A percentile compares a stretch with the other conserved stretches of the same genome.
Evolutionary conservation across 768 basidiomycete genomes (phyloP).

Genomic region (Xanthoconium stramineum): DNA sequence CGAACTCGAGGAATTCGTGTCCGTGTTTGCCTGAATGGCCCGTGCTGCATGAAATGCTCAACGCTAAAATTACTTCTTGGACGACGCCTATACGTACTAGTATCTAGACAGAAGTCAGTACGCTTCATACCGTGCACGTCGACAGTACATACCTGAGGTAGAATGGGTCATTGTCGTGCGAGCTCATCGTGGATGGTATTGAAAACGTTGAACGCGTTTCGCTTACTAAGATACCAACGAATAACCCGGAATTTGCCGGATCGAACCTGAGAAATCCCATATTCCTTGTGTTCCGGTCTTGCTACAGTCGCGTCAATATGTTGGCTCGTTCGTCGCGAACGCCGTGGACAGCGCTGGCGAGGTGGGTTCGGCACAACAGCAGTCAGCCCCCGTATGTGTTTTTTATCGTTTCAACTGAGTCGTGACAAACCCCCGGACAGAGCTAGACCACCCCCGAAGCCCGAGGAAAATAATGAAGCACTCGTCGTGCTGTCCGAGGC

Average conservation of each 20-base stretch:
- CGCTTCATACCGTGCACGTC: background rate
- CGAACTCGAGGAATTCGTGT: slow-evolving; percentile 97
- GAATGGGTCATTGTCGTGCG: slow-evolving; percentile 68
- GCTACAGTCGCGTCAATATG: slow-evolving; percentile 28
- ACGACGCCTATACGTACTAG: slow-evolving; percentile 39
- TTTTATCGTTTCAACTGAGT: background rate
- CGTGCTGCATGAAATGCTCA: slow-evolving; percentile 38
- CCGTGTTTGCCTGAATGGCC: slow-evolving; percentile 99
- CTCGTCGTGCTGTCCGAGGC: slow-evolving; percentile 33
- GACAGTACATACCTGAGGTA: slow-evolving; percentile 59
- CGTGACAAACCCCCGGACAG: background rate
- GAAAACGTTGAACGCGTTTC: slow-evolving; percentile 3
- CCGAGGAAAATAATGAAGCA: background rate
- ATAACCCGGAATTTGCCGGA: slow-evolving; percentile 1
- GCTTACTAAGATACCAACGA: background rate
- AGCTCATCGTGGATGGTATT: slow-evolving; percentile 22
- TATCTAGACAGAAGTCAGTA: slow-evolving; percentile 38
- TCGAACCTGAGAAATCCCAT: background rate
- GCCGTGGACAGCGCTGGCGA: slow-evolving; percentile 15
- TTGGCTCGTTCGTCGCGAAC: slow-evolving; percentile 20
- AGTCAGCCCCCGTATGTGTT: slow-evolving; percentile 12
- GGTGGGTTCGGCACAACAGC: slow-evolving; percentile 22
- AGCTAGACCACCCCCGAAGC: background rate
- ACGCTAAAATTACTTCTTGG: background rate
- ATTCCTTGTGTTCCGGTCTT: background rate